Base-by-base conservation (phyloP, 2,329 filamentous ascomycete species). In the Talaromyces atroroseus region DNA sequence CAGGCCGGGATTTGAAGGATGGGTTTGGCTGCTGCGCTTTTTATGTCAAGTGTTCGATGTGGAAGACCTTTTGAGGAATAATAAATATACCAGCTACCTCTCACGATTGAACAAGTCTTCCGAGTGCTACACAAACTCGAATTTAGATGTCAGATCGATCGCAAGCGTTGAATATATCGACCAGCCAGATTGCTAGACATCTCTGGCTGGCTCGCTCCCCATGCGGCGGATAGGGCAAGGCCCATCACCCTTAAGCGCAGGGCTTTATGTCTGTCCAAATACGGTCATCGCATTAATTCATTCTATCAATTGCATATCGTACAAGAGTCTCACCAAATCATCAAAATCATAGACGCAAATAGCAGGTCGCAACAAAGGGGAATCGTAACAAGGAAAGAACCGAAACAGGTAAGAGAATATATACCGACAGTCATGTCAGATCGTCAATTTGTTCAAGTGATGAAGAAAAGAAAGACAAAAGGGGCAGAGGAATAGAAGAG, bases 231-330 rank as follows among this genome's bases (percentile, higher is more conserved):
- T 29, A 29, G 11, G 11, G 4, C 26, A 29, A 29, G 26, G 26
- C 26, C n/a, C 7, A 29, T 26, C 29, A 32, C 29, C 14, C 2
- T 36, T 16, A 36, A 8, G 26, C 7, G 8, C 8, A n/a, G n/a
- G 26, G 11, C 5, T 36, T 16, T 12, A 36, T 4, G 12, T 36
- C 32, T 36, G 10, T 32, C 11, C 6, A 36, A 44, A 10, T 23
- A 44, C 18, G 12, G 40, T 42, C 40, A 23, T 44, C 40, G 8
- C 38, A 21, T 21, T 21, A 44, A 42, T 38, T 23, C 40, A 18
- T 44, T 42, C 40, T 44, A n/a, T 40, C 36, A 44, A 44, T 20
- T 42, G 71, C 40, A 54, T 54, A 54, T 54, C 52, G 46, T 49
- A 54, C 52, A 48, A 14, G 2, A 4, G 32, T 40, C 24, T 18